Evolutionary conservation across 345 rosid species (phyloP).

Genomic region (Melastoma malabathricum): DNA sequence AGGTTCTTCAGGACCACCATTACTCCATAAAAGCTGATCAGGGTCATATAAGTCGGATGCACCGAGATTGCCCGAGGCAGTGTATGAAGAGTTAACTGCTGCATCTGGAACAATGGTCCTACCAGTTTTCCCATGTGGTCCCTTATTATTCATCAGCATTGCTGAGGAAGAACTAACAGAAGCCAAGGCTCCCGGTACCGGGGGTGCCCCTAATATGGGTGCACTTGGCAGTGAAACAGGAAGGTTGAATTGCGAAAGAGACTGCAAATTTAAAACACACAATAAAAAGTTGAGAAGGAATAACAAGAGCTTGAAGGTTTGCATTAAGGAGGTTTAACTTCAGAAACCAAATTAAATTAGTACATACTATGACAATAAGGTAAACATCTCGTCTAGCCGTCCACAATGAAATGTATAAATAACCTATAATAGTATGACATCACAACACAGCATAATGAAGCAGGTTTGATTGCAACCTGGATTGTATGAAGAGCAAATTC

Average conservation of each 20-base stretch:
- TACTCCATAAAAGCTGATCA: conserved; percentile 96
- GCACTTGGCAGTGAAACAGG: conserved; percentile 82
- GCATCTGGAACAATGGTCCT: conserved; percentile 45
- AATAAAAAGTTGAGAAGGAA: too few species aligned
- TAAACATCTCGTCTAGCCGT: too few species aligned
- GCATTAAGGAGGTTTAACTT: not conserved
- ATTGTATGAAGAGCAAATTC: too few species aligned
- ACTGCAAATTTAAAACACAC: conserved; percentile 37
- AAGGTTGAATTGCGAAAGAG: conserved; percentile 94
- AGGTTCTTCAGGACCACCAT: conserved; percentile 47
- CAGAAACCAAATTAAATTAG: too few species aligned
- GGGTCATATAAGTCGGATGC: conserved; percentile 93
- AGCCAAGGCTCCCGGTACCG: conserved; percentile 37
- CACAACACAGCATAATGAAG: too few species aligned
- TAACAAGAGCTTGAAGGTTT: not conserved
- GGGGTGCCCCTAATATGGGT: conserved; percentile 45
- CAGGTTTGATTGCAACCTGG: too few species aligned
- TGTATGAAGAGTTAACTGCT: conserved; percentile 42
- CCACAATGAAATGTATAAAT: too few species aligned
- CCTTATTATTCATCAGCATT: conserved; percentile 32
- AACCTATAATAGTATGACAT: too few species aligned
- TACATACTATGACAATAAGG: too few species aligned
- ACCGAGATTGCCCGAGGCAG: conserved; percentile 27
- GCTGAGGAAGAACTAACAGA: conserved; percentile 39
- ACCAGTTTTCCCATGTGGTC: conserved; percentile 26